Base-by-base conservation (phyloP, 371 early-diverging fungal genomes). In the Mortierella sp. region DNA sequence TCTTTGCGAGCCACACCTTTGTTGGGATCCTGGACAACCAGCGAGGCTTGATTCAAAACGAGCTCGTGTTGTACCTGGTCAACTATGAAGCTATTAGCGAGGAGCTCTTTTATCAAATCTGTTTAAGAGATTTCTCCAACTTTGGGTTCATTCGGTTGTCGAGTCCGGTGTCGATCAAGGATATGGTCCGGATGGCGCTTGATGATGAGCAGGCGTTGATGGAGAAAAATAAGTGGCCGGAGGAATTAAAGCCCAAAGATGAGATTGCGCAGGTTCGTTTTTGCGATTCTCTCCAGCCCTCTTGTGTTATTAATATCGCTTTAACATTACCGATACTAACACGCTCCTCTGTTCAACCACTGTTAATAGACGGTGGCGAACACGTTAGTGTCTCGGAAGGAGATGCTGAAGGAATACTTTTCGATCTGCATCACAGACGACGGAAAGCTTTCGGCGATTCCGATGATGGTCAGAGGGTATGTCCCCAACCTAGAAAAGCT, bases 361-460 rank as follows among this genome's bases (percentile, higher is more conserved):
- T 29, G 49, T 73, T 44, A 78, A 72, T 78, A 93, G 91, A 88
- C 90, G 24, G 93, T 96, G 54, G 78, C 87, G n/a, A 86, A 89
- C 0, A 77, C 89, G 1, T 78, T 98, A 27, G 81, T 93, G 10
- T 82, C 88, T n/a, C 87, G 91, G 56, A 88, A 93, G 4, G 95
- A 94, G 14, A 96, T 99, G 97, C 88, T 99, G 18, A 84, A 89
- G 16, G 97, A 98, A 75, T 98, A 98, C 82, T 99, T 97, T 82
- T 91, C 93, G 6, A 88, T 99, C 11, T 88, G 77, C 4, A 88
- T 99, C 35, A 90, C 88, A n/a, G 90, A 89, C 5, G 85, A 90
- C 2, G 96, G 97, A 0, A 72, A 89, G 5, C 76, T 98, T n/a
- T 75, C 82, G 21, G 88, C 92, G 2, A 75, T 98, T 32, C 99